Evolutionary conservation across 768 basidiomycete species (phyloP).

Genomic region (Tylopilus sp.): DNA sequence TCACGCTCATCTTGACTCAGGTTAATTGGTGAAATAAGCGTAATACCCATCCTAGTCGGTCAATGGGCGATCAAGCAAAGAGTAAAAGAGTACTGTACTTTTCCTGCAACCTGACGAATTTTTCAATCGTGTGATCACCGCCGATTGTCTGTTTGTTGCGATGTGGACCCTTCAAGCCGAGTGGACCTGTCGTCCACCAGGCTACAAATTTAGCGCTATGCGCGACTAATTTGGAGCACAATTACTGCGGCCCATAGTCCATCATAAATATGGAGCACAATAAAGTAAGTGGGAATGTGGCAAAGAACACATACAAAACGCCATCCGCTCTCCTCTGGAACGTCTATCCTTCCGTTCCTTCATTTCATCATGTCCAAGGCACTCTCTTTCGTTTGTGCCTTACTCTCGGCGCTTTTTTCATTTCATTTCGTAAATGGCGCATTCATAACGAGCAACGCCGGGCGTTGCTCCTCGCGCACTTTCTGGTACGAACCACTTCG

Average conservation of each 20-base stretch:
- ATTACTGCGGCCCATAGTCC: neutral
- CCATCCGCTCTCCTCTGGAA: neutral
- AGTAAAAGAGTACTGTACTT: slow-evolving; percentile 34
- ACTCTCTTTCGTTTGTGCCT: neutral
- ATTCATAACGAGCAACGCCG: slow-evolving; percentile 4
- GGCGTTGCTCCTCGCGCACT: slow-evolving; percentile 15
- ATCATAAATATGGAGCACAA: slow-evolving; percentile 7
- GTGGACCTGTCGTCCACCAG: neutral
- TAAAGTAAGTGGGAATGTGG: neutral
- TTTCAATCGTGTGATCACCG: slow-evolving; percentile 10
- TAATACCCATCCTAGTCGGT: slow-evolving; percentile 31
- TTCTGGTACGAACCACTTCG: slow-evolving; percentile 13
- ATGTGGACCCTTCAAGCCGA: neutral
- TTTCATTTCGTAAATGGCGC: slow-evolving; percentile 6
- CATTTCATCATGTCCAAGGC: slow-evolving; percentile 2
- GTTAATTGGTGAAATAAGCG: slow-evolving; percentile 20
- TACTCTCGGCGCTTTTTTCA: slow-evolving; percentile 9
- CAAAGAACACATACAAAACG: neutral
- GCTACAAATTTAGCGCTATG: neutral
- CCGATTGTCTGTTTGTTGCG: neutral
- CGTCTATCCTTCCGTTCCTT: slow-evolving; percentile 5
- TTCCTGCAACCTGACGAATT: slow-evolving; percentile 23
- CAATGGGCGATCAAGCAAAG: slow-evolving; percentile 18
- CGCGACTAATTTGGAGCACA: slow-evolving; percentile 1
- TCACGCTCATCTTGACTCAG: slow-evolving; percentile 11